Percentiles rank a stretch among this genome's conserved stretches.
Conservation (phyloP, 768 basidiomycete genomes). For the Suillus variegatus region DNA sequence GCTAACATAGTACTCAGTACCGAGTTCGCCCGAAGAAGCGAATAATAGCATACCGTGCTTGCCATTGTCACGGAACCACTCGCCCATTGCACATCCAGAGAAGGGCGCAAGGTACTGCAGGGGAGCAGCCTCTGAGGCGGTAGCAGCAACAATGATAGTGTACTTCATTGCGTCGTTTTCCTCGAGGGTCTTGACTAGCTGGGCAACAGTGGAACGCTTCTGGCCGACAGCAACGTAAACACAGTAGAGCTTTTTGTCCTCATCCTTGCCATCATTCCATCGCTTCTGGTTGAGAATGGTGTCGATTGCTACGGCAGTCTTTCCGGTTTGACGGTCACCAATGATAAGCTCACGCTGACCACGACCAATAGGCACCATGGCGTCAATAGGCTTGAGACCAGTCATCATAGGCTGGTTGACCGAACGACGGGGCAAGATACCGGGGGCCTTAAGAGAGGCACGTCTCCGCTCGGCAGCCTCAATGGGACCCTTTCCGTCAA, state of each 20-base stretch:
- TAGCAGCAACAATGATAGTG: constrained; percentile 98
- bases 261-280: constrained; percentile 98
- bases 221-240: constrained; percentile 99
- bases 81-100: constrained; percentile 99
- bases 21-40: neutral
- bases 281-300: constrained; percentile 99
- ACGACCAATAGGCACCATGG: constrained; percentile 99
- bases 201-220: constrained; percentile 99
- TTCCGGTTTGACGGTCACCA: constrained; percentile 99
- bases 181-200: constrained; percentile 99
- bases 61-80: constrained; percentile 99
- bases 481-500: constrained; percentile 99
- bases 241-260: constrained; percentile 98
- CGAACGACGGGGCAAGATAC: constrained; percentile 98
- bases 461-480: constrained; percentile 91
- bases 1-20: constrained; percentile 43
- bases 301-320: constrained; percentile 99
- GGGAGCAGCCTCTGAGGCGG: constrained; percentile 98
- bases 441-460: constrained; percentile 98
- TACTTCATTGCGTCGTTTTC: constrained; percentile 99
- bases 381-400: constrained; percentile 99
- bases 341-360: constrained; percentile 99
- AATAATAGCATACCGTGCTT: constrained; percentile 77
- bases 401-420: constrained; percentile 99
- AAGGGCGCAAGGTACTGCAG: constrained; percentile 99